Evolutionary conservation across 2,329 filamentous ascomycete genomes (phyloP), one percentile per base, ranked within the genome.

Genomic region (Cryphonectria nitschkei): DNA sequence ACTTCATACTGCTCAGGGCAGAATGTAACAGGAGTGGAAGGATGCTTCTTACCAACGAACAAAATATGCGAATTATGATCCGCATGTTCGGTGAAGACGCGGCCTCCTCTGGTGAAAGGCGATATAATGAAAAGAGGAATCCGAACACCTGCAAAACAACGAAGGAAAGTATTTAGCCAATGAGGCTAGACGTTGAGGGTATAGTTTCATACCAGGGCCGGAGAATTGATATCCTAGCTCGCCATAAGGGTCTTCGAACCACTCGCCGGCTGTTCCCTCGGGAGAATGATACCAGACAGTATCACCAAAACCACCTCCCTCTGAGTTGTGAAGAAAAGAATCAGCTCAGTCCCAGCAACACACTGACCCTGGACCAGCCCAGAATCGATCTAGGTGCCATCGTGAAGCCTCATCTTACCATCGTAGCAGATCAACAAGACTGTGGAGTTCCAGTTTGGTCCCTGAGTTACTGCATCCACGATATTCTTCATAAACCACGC

Each of bases 1-100:
- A 16, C 13, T 43, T 41, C 9, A 41, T 34, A 34, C 3, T 34
- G 6, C 34, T 4, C 34, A 34, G 6, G 34, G 34, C 34, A 34
- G 34, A 34, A 6, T 34, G 34, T 34, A 34, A 46, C 9, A 6
- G 5, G 43, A 22, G 2, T 46, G 14, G 13, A 16, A 16, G 22
- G 74, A 52, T 77, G 75, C 84, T 84, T 86, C 74, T 84, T 77
- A 76, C 88, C 86, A 0, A 88, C 75, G 73, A 88, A 88, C 58
- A 86, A 77, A 39, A 87, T 85, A 70, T 88, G 86, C 0, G 86
- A 88, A 73, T 82, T 87, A 76, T 88, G 86, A 74, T 88, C 86
- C 6, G 83, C 81, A 60, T 85, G 84, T 75, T 88, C 86, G 0
- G 84, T 86, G 72, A 86, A 87, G 2, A 88, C 85, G 32, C 85